Conservation (phyloP, 2,329 filamentous ascomycete species). For the Scleromitrula shiraiana region DNA sequence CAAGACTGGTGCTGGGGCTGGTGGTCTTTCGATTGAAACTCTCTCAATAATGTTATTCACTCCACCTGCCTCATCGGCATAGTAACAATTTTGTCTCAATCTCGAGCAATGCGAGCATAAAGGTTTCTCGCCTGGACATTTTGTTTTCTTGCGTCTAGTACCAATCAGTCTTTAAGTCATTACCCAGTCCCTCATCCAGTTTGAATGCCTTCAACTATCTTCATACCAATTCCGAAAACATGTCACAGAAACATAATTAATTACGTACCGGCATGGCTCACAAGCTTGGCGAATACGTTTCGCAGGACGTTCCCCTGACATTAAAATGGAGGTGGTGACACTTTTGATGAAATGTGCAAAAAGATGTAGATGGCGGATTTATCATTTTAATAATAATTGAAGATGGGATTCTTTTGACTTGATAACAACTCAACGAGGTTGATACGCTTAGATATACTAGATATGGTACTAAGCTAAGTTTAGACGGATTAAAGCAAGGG, state of each 20-base stretch:
- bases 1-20: not conserved
- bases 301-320: slow-evolving; percentile 22
- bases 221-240: not conserved
- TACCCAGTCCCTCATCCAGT: not conserved
- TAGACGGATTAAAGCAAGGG: not conserved
- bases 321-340: not conserved
- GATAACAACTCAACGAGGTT: slow-evolving; percentile 3
- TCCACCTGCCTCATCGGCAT: slow-evolving; percentile 29
- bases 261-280: slow-evolving; percentile 31
- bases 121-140: slow-evolving; percentile 43
- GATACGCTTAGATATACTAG: not conserved
- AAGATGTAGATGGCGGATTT: slow-evolving; percentile 1
- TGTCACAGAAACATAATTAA: not conserved
- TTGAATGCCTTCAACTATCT: not conserved
- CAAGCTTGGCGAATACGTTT: slow-evolving; percentile 30
- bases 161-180: not conserved
- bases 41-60: slow-evolving; percentile 6
- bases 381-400: not conserved
- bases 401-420: not conserved
- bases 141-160: slow-evolving; percentile 41
- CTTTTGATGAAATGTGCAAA: slow-evolving; percentile 10
- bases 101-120: slow-evolving; percentile 41
- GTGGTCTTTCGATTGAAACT: slow-evolving; percentile 9
- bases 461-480: not conserved
- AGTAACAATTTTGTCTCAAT: slow-evolving; percentile 39